phyloP scores from a whole-genome alignment of 163 green algal species.

The Picocystis sp. region DNA sequence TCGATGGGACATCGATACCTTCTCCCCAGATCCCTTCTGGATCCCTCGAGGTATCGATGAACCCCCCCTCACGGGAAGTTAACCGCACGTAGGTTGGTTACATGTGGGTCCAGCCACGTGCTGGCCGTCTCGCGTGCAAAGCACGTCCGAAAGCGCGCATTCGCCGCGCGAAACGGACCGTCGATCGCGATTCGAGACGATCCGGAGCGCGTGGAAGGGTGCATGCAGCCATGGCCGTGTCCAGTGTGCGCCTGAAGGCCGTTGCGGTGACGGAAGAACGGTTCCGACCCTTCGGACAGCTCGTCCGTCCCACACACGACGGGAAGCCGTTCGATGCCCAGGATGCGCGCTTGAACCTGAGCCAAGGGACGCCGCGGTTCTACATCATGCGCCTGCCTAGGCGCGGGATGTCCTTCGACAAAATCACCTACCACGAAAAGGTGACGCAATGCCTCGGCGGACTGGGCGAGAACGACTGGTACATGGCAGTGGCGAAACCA shows the following conservation, averaged over 20 bases:
- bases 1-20: too few species aligned
- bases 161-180: too few species aligned
- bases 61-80: too few species aligned
- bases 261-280: neutral
- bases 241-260: neutral
- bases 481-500: conserved; percentile 49
- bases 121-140: too few species aligned
- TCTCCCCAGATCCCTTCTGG: too few species aligned
- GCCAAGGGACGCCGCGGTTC: conserved; percentile 32
- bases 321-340: conserved; percentile 2
- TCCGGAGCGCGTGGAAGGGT: too few species aligned
- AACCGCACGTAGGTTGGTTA: too few species aligned
- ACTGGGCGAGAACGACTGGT: conserved; percentile 25
- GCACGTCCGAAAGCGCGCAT: too few species aligned
- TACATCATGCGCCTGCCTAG: conserved; percentile 82
- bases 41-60: too few species aligned
- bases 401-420: conserved; percentile 47
- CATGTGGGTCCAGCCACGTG: too few species aligned
- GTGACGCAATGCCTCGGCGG: conserved; percentile 80
- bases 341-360: conserved; percentile 2
- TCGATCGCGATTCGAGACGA: too few species aligned
- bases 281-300: conserved; percentile 6
- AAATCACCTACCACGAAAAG: conserved; percentile 76
- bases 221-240: too few species aligned
- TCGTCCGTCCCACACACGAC: conserved; percentile 3